phyloP scores from a whole-genome alignment of 805 yeast species.

The Wickerhamiella cacticola region DNA sequence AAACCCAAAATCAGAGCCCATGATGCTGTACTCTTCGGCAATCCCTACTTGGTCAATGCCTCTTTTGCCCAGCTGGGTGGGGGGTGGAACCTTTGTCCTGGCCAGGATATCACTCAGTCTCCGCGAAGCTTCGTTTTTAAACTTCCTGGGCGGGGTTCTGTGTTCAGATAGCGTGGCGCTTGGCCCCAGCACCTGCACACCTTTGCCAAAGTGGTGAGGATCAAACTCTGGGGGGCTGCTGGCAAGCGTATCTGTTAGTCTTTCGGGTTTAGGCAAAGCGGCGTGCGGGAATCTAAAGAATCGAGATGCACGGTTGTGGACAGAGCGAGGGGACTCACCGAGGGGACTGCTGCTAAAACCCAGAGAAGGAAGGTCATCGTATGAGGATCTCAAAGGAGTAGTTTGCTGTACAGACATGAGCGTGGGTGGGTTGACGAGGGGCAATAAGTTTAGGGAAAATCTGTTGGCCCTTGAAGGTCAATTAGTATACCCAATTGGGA shows the following conservation, averaged over 20 bases:
- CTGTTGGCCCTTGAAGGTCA: not conserved
- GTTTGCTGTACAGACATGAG: constrained; percentile 4
- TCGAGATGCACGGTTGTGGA: constrained; percentile 1
- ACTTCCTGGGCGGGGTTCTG: not conserved
- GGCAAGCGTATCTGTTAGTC: constrained; percentile 1
- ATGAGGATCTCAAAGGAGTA: constrained; percentile 7
- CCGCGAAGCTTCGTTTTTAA: constrained; percentile 2
- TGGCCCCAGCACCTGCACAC: constrained; percentile 2
- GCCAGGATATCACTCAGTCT: constrained; percentile 6
- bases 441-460: not conserved
- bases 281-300: constrained; percentile 6
- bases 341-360: constrained; percentile 10
- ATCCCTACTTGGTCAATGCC: not conserved
- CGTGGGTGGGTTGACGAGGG: not conserved
- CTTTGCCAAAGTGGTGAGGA: not conserved
- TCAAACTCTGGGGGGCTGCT: constrained; percentile 7
- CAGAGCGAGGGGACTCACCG: constrained; percentile 7
- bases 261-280: constrained; percentile 3
- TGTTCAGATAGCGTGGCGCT: not conserved
- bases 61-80: constrained; percentile 3
- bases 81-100: not conserved
- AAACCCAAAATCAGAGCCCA: constrained; percentile 13
- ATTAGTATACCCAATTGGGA: constrained; percentile 11
- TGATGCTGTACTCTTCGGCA: constrained; percentile 12
- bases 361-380: constrained; percentile 10